phyloP scores from a whole-genome alignment of 495 filamentous ascomycete genomes.

The Penicillium manginii region DNA sequence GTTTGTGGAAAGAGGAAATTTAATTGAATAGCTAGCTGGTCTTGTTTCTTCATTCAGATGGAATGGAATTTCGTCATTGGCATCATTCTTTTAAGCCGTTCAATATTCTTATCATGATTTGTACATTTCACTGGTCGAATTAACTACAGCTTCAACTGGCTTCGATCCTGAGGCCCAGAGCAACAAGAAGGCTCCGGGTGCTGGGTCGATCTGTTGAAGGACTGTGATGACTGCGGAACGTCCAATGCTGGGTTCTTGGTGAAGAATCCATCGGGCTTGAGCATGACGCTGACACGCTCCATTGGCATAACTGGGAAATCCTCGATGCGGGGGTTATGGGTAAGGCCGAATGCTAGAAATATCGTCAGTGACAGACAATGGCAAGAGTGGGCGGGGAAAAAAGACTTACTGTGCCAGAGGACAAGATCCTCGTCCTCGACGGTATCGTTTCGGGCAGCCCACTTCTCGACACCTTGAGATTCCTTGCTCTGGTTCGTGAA shows the following conservation, averaged over 20 bases:
- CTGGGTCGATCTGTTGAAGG: slow-evolving; percentile 43
- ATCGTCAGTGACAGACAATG: slow-evolving; percentile 5
- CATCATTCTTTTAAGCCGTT: not conserved
- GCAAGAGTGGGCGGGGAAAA: not conserved
- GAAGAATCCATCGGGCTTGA: slow-evolving; percentile 78
- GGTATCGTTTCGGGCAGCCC: slow-evolving; percentile 49
- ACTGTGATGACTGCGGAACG: slow-evolving; percentile 52
- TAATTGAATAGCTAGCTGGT: not conserved
- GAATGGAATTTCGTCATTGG: not conserved
- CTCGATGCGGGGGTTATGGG: slow-evolving; percentile 62
- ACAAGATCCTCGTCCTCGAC: slow-evolving; percentile 54
- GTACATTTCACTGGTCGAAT: not conserved
- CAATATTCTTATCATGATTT: slow-evolving; percentile 5
- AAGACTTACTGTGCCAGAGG: slow-evolving; percentile 47
- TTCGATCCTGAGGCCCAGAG: slow-evolving; percentile 29
- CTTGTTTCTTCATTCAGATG: not conserved
- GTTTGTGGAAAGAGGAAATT: not conserved
- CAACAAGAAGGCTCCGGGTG: slow-evolving; percentile 44
- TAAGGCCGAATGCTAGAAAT: slow-evolving; percentile 58
- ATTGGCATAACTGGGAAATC: slow-evolving; percentile 71
- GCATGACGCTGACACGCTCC: slow-evolving; percentile 54
- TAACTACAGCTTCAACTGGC: slow-evolving; percentile 36
- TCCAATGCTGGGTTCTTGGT: slow-evolving; percentile 74
- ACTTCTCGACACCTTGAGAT: slow-evolving; percentile 49
- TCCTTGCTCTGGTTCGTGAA: slow-evolving; percentile 85